phyloP scores from a whole-genome alignment of 768 basidiomycete species.

The Kwoniella botswanensis region DNA sequence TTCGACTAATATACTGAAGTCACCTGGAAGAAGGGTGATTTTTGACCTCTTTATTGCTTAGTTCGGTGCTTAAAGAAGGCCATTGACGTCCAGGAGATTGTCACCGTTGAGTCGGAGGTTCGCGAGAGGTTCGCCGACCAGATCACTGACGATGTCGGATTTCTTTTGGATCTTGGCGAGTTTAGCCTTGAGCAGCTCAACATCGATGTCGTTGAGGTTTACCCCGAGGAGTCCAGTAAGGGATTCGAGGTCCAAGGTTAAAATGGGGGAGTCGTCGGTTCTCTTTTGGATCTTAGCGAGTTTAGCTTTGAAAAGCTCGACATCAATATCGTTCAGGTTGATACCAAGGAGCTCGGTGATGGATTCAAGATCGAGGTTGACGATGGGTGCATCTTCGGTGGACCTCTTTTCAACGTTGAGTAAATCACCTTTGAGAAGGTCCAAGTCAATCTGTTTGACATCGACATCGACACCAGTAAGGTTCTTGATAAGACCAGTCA shows the following conservation, averaged over 20 bases:
- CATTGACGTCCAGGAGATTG: neutral
- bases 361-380: neutral
- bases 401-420: conserved; percentile 1
- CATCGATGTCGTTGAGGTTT: conserved; percentile 1
- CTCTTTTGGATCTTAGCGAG: conserved; percentile 1
- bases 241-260: neutral
- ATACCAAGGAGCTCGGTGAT: conserved; percentile 1
- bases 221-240: neutral
- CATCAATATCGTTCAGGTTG: conserved; percentile 3
- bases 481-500: conserved; percentile 3
- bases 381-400: neutral
- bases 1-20: too few species aligned
- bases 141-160: neutral
- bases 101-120: neutral
- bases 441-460: conserved; percentile 1
- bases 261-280: neutral
- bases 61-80: neutral
- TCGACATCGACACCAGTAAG: neutral
- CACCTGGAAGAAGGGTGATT: too few species aligned
- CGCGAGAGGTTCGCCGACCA: neutral
- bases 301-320: conserved; percentile 1
- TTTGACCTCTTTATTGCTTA: neutral
- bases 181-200: conserved; percentile 2
- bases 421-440: neutral
- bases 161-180: neutral